Evolutionary conservation across 1,284 basidiomycete genomes (phyloP).

Genomic region (Ganoderma sp.): DNA sequence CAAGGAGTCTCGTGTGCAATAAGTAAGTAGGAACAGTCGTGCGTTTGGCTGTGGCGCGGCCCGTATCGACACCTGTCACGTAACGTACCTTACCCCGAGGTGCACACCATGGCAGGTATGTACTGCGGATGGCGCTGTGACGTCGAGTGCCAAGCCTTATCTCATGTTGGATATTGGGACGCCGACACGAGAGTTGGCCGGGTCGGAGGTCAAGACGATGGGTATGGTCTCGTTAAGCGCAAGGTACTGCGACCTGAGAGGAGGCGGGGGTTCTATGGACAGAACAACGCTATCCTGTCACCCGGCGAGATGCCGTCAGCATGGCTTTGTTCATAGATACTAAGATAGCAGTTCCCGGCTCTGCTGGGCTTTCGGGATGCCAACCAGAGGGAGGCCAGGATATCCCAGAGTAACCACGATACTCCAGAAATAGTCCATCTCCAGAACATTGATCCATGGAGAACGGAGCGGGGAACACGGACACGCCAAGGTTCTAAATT

Average conservation of each 20-base stretch:
- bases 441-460: not conserved
- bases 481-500: not conserved
- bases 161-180: conserved; percentile 26
- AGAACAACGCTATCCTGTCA: conserved; percentile 38
- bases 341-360: not conserved
- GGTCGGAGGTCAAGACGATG: conserved; percentile 38
- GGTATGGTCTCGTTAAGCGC: conserved; percentile 37
- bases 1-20: not conserved
- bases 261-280: conserved; percentile 34
- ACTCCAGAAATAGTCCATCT: not conserved
- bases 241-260: conserved; percentile 28
- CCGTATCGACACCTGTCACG: not conserved
- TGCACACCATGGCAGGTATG: not conserved
- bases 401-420: not conserved
- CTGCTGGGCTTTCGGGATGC: not conserved
- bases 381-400: not conserved
- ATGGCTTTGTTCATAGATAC: not conserved
- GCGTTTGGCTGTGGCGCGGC: not conserved
- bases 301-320: conserved; percentile 6
- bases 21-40: not conserved
- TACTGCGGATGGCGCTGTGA: not conserved
- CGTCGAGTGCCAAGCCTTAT: not conserved
- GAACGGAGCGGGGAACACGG: not conserved
- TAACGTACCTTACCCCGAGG: not conserved
- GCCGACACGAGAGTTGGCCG: conserved; percentile 30